Conservation (phyloP, 768 basidiomycete genomes). For the Cytidiella melzeri region DNA sequence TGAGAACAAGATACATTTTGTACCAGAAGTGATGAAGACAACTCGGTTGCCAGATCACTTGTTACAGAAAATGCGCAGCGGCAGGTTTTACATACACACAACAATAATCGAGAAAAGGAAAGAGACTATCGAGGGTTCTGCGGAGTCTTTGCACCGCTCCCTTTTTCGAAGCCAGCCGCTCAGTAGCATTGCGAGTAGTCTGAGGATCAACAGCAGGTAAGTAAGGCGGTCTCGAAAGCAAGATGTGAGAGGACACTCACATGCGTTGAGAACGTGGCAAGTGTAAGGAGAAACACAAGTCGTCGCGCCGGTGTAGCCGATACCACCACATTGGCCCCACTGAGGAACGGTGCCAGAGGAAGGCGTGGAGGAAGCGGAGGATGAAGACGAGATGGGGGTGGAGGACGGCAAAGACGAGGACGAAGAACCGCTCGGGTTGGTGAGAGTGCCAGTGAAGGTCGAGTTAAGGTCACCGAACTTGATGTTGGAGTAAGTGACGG, state of each 20-base stretch:
- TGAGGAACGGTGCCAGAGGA: constrained; percentile 11
- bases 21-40: too few relatives aligned
- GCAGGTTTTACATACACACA: too few relatives aligned
- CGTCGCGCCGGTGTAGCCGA: constrained; percentile 10
- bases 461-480: constrained; percentile 44
- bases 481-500: constrained; percentile 51
- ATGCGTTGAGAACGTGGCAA: constrained; percentile 11
- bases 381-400: neutral
- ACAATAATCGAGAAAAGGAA: too few relatives aligned
- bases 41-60: too few relatives aligned
- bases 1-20: too few relatives aligned
- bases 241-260: neutral
- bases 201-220: neutral
- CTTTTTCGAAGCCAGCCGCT: neutral
- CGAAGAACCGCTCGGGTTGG: neutral
- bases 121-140: too few relatives aligned
- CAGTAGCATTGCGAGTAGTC: constrained; percentile 11
- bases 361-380: constrained; percentile 3
- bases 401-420: neutral
- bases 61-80: too few relatives aligned
- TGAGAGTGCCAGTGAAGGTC: constrained; percentile 28
- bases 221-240: neutral
- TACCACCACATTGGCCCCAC: constrained; percentile 20
- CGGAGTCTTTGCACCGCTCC: neutral
- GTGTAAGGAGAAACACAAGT: constrained; percentile 6